These are phyloP conservation scores for Eucalyptus tenuipes DNA, from an alignment of 345 rosid species.

Conservation along the genomic window DNA sequence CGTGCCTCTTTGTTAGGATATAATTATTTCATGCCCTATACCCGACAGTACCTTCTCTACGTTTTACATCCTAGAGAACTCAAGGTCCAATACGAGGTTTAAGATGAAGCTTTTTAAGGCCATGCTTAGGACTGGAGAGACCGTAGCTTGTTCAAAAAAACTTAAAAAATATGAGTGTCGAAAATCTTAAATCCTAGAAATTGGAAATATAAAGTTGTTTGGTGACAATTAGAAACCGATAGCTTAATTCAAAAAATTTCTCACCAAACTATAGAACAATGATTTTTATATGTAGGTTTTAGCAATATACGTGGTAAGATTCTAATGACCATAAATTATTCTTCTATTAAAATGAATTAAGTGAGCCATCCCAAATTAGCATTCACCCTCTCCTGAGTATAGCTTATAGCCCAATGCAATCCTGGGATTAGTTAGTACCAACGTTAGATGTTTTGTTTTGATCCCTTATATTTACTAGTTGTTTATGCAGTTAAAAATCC, in stretches of 20 bases:
- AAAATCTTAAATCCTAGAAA: background rate
- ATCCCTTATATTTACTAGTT: too few relatives aligned
- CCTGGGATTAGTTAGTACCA: background rate
- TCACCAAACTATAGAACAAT: too few relatives aligned
- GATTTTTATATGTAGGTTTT: background rate
- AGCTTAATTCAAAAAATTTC: background rate
- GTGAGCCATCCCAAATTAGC: background rate
- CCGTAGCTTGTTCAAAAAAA: background rate
- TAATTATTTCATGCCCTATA: too few relatives aligned
- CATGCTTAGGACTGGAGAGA: background rate
- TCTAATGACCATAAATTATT: background rate
- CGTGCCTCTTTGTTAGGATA: fast-evolving
- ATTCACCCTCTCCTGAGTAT: background rate
- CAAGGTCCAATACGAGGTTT: fast-evolving
- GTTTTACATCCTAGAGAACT: too few relatives aligned
- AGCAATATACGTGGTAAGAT: background rate
- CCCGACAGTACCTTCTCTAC: too few relatives aligned
- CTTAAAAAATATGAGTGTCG: background rate
- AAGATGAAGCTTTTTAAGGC: too few relatives aligned
- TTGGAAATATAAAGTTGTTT: background rate
- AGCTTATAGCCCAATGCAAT: background rate
- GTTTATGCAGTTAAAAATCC: background rate
- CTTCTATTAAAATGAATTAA: background rate
- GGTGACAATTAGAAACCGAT: background rate
- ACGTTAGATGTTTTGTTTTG: background rate